Evolutionary conservation across 805 yeast genomes (phyloP).

Genomic region (Yarrowia osloensis): DNA sequence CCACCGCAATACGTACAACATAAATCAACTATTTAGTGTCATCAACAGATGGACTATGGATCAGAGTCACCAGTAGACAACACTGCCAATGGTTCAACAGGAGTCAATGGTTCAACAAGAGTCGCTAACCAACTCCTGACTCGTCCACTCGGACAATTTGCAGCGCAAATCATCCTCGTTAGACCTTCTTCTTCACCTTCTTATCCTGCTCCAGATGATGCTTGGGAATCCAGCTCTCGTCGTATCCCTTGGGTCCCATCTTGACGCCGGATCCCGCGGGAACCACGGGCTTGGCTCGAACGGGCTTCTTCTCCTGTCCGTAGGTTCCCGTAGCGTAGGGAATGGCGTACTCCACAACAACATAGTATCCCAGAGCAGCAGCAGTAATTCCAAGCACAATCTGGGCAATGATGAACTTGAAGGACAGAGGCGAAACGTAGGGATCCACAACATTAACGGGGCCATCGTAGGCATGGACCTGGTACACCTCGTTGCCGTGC

Average conservation of each 20-base stretch:
- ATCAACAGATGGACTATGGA: neutral
- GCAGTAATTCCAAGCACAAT: constrained; percentile 53
- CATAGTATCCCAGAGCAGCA: constrained; percentile 53
- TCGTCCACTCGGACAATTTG: too few relatives aligned
- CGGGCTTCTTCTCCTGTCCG: constrained; percentile 25
- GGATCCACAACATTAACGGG: constrained; percentile 59
- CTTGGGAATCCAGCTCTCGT: constrained; percentile 51
- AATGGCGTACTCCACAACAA: constrained; percentile 40
- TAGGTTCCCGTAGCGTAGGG: constrained; percentile 34
- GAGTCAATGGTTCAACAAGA: too few relatives aligned
- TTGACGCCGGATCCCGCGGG: constrained; percentile 33
- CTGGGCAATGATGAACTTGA: constrained; percentile 67
- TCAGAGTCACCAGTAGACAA: neutral
- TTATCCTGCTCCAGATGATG: constrained; percentile 42
- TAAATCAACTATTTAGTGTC: neutral
- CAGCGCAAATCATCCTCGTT: too few relatives aligned
- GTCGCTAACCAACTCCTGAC: too few relatives aligned
- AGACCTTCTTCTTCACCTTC: constrained; percentile 33
- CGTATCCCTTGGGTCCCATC: constrained; percentile 42
- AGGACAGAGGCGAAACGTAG: constrained; percentile 69
- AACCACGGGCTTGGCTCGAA: constrained; percentile 31
- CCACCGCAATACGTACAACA: neutral
- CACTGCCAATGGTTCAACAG: too few relatives aligned
- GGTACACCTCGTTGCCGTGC: constrained; percentile 35
- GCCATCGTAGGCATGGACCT: constrained; percentile 34